These are phyloP conservation scores for Cutaneotrichosporon cutaneum DNA, from an alignment of 1,284 basidiomycete genomes.

Conservation along the genomic window DNA sequence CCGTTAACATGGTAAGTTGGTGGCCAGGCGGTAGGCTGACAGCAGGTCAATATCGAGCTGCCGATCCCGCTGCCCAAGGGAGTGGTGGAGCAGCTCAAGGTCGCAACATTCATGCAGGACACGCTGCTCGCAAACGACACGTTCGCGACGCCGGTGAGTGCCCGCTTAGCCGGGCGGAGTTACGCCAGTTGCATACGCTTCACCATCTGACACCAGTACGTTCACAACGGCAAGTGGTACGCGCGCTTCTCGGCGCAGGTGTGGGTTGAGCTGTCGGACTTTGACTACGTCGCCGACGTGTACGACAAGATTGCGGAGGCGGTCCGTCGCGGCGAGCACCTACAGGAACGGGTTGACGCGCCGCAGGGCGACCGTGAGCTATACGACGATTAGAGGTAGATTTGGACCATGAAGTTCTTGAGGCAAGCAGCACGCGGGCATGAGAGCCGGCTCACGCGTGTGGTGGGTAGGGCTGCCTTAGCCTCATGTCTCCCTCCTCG, in stretches of 20 bases:
- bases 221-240: conserved; percentile 69
- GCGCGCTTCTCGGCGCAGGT: conserved; percentile 68
- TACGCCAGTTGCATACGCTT: too few relatives aligned
- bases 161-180: too few relatives aligned
- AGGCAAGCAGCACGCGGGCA: too few relatives aligned
- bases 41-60: conserved; percentile 51
- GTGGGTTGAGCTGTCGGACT: conserved; percentile 60
- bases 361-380: too few relatives aligned
- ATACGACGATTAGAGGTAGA: not conserved
- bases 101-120: conserved; percentile 36
- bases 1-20: conserved; percentile 67
- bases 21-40: not conserved
- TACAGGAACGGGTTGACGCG: not conserved
- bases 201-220: conserved; percentile 31
- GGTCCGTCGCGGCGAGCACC: conserved; percentile 21
- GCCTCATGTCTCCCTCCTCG: too few relatives aligned
- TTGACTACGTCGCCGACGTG: conserved; percentile 40
- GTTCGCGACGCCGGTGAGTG: conserved; percentile 37
- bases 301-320: conserved; percentile 37
- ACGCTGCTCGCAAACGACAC: conserved; percentile 32
- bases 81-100: conserved; percentile 26
- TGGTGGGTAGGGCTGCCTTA: too few relatives aligned
- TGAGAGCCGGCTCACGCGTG: too few relatives aligned
- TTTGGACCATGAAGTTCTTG: not conserved
- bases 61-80: conserved; percentile 37